Evolutionary conservation across 2,329 filamentous ascomycete genomes (phyloP).

Genomic region (Amesomyces nigricolor): DNA sequence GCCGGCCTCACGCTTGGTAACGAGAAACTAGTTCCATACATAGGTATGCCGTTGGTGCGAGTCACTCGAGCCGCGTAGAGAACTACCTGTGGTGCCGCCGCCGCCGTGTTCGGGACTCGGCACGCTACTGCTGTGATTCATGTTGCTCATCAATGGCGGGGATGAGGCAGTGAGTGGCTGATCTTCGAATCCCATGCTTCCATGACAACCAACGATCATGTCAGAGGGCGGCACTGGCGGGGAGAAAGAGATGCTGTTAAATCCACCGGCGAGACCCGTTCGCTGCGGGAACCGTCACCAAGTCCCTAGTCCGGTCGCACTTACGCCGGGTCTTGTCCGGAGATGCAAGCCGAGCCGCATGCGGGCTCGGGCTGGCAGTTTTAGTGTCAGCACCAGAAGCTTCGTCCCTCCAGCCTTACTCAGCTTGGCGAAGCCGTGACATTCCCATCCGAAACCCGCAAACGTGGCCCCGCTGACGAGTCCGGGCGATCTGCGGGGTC

Average conservation of each 20-base stretch:
- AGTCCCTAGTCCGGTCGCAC: not conserved
- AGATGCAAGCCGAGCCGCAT: not conserved
- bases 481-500: not conserved
- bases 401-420: not conserved
- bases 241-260: not conserved
- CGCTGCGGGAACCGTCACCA: not conserved
- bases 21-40: too few species aligned
- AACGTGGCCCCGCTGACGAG: conserved; percentile 2
- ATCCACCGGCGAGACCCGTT: not conserved
- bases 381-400: not conserved
- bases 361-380: not conserved
- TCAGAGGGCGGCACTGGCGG: too few species aligned
- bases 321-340: not conserved
- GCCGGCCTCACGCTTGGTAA: too few species aligned
- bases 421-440: not conserved
- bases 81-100: not conserved
- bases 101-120: not conserved
- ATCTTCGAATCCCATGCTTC: too few species aligned
- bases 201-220: too few species aligned
- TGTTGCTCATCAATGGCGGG: not conserved
- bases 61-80: too few species aligned
- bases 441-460: conserved; percentile 5
- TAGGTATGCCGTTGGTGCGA: too few species aligned
- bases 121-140: not conserved
- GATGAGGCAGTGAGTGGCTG: not conserved